Evolutionary conservation across 441 rosid species (phyloP), one percentile per base, ranked within the genome.

Genomic region (Lepidium campestre): DNA sequence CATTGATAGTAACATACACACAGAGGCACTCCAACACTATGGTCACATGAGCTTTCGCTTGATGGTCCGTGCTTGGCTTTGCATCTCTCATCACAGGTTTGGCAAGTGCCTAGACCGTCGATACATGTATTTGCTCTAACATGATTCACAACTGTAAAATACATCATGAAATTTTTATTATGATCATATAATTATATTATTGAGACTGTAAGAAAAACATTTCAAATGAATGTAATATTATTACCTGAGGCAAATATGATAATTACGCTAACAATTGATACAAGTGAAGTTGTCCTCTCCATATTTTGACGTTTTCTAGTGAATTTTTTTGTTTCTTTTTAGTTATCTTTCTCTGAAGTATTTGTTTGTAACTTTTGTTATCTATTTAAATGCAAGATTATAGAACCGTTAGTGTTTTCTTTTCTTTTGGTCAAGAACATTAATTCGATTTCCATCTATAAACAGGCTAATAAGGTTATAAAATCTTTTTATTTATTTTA

Each of bases 31-130:
- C 64, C 58, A 62, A 14, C 5, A 29, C 31, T 34, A 3, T 0
- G 1, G 10, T 49, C 65, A 47, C 75, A 63, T 1, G 0, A 9
- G 44, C 70, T 34, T 39, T 63, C 14, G 12, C 57, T 11, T 9
- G 70, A 46, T 65, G 60, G 41, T 14, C 71, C 71, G 5, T 65
- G 67, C 22, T 50, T 72, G 27, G 49, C 47, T n/a, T 65, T 65
- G 48, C 76, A 72, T 50, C 11, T 58, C 12, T 17, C 19, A 11
- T 72, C 62, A 8, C 76, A 72, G 12, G 34, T 31, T 13, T 23
- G 12, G 19, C 76, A 72, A 17, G 6, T 23, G 49, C 67, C 67
- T 25, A 72, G 10, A 10, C 56, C 41, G 1, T 65, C 67, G 0
- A 3, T 2, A 39, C 71, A 65, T 39, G 1, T 7, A 0, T 12